A percentile compares a stretch with the other conserved stretches of the same genome.
Conservation (phyloP, 2,329 filamentous ascomycete genomes). For the Hypoxylon sp. region DNA sequence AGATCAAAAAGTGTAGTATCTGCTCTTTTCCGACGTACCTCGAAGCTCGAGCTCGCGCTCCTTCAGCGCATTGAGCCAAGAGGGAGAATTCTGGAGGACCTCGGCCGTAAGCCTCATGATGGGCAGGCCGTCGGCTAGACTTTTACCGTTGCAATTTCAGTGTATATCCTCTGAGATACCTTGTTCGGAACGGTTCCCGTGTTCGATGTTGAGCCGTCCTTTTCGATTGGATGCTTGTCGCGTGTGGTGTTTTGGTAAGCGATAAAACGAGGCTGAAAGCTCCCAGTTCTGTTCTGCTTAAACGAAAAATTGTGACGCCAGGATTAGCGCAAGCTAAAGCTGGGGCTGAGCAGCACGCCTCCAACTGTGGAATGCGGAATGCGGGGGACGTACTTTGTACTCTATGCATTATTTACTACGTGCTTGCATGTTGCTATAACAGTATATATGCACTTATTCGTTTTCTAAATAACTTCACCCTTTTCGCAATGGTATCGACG, state of each 20-base stretch:
- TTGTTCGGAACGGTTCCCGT: background rate
- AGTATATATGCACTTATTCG: background rate
- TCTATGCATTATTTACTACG: background rate
- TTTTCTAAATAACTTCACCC: background rate
- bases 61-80: conserved; percentile 98
- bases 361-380: conserved; percentile 24
- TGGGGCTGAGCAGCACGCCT: no score
- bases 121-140: conserved; percentile 40
- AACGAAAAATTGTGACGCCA: conserved; percentile 33
- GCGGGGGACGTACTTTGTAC: conserved; percentile 18
- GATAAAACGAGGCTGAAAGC: conserved; percentile 26
- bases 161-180: background rate
- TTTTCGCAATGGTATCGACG: no score
- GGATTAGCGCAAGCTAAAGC: conserved; percentile 1
- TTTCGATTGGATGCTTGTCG: conserved; percentile 28
- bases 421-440: no score
- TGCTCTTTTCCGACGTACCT: conserved; percentile 98
- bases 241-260: conserved; percentile 14
- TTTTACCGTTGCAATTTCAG: conserved; percentile 31
- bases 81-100: conserved; percentile 92
- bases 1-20: conserved; percentile 85
- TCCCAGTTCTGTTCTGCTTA: background rate
- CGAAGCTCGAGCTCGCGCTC: conserved; percentile 98
- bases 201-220: background rate
- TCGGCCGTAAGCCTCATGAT: conserved; percentile 95